Base-by-base conservation (phyloP, 176 grass and related monocot species). In the Juncus effusus region DNA sequence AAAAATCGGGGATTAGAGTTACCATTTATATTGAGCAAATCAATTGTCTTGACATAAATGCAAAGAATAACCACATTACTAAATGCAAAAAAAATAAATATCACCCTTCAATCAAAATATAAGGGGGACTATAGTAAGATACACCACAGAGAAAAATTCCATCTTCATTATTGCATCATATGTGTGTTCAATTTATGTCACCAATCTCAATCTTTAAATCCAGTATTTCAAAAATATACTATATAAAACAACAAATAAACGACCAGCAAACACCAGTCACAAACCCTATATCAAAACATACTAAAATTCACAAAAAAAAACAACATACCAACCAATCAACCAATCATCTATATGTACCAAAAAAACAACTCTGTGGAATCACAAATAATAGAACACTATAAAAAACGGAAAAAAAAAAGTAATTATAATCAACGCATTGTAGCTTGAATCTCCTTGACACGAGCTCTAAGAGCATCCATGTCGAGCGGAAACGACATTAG, bases 391-490 rank as follows among this genome's bases (percentile, higher is more conserved):
- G 19, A 28, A 56, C 37, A 54, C 3, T 56, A 4, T 56, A 69
- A 11, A 40, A 56, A 56, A 28, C 19, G 36, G 36, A 69, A 66
- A 38, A 69, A 10, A 5, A 7, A 54, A 55, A 37, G n/a, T 16
- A 47, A 13, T 40, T 40, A 28, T 53, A 37, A 54, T 63, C 60
- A 59, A 16, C 57, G 54, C 68, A 72, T 72, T 12, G 13, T 59
- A 0, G 68, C 54, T 40, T 47, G 3, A 59, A 72, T 59, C 0
- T 47, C 9, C 68, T 57, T 13, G 10, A 57, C 54, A 57, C 54
- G 54, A 57, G 54, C 54, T 57, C 54, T 57, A 13, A 57, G 54
- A 57, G 54, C 54, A 12, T 57, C 54, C 54, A 57, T 57, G 54
- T 57, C 54, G 5, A 57, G 54, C n/a, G 54, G 54, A 57, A 57